Percentiles rank a stretch among this genome's conserved stretches.
phyloP scores from a whole-genome alignment of 2,329 filamentous ascomycete genomes.

The Helotiales sp. region DNA sequence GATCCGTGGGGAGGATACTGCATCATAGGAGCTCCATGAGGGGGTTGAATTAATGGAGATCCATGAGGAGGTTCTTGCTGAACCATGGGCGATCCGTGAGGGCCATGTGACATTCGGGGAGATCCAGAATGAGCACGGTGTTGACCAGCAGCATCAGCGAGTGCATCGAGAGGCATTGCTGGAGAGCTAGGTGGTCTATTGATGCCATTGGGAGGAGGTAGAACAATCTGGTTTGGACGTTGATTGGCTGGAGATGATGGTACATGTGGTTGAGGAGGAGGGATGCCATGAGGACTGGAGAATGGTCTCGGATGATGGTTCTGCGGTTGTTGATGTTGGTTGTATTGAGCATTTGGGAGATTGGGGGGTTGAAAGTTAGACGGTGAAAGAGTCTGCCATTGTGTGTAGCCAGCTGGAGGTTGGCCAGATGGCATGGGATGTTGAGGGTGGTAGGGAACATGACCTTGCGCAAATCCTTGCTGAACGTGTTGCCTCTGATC shows the following conservation, averaged over 20 bases:
- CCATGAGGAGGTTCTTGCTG: constrained; percentile 1
- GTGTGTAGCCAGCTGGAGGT: not conserved
- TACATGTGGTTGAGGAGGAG: constrained; percentile 38
- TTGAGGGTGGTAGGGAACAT: not conserved
- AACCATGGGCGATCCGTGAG: constrained; percentile 4
- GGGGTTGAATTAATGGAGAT: constrained; percentile 1
- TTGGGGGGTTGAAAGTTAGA: not conserved
- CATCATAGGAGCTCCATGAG: constrained; percentile 11
- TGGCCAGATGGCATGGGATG: not conserved
- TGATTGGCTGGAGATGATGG: constrained; percentile 42
- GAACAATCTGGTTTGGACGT: constrained; percentile 30
- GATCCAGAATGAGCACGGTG: constrained; percentile 40
- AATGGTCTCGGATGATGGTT: constrained; percentile 33
- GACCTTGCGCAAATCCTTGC: not conserved
- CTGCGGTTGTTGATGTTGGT: constrained; percentile 22
- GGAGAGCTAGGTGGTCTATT: constrained; percentile 32
- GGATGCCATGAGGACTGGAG: constrained; percentile 36
- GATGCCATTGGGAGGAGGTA: constrained; percentile 37
- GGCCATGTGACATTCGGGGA: constrained; percentile 37
- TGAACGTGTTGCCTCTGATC: not conserved
- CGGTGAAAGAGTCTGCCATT: constrained; percentile 2
- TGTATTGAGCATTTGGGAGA: constrained; percentile 8
- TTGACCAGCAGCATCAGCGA: constrained; percentile 42
- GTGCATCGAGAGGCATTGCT: constrained; percentile 38
- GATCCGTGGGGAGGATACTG: constrained; percentile 13